Base-by-base conservation (phyloP, 2,329 filamentous ascomycete species). In the Bipolaris gigantea region DNA sequence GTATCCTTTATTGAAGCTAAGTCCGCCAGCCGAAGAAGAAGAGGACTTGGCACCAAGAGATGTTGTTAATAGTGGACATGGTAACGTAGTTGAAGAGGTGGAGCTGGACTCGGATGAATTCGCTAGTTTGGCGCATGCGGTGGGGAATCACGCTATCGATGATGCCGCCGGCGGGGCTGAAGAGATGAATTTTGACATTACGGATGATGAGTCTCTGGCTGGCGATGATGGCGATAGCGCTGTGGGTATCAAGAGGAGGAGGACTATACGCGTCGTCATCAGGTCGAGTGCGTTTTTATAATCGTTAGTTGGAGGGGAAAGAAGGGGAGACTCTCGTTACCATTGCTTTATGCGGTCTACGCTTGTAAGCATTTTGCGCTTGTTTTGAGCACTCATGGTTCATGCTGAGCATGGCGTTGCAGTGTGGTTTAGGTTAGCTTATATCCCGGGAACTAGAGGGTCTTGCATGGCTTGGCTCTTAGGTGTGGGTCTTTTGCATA, bases 201-300 rank as follows among this genome's bases (percentile, higher is more conserved):
- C 64, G 19, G 65, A 66, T 46, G 39, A 53, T 18, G 59, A 63
- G 27, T 57, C 53, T 36, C 55, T 62, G 35, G 48, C 27, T 30
- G 61, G 61, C n/a, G 57, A 57, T 36, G 53, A 59, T 27, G 57
- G 50, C 11, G 56, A 52, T 38, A 56, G 48, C 11, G 55, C 50
- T 18, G 58, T 51, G 5, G 67, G 62, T 15, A 18, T 71, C 4
- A 67, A 62, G 54, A 54, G 70, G 54, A 69, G 62, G 50, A 56
- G 65, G 48, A 71, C 68, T 51, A 65, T 73, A 34, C 56, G 68
- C 46, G 62, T 71, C 35, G 55, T 72, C 46, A 72, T 73, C n/a
- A 39, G 69, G 61, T 70, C 66, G 11, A 64, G 70, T 68, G 70
- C 70, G 64, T 73, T 73, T 57, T 58, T 73, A 55, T 72, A 55